phyloP scores from a whole-genome alignment of 768 basidiomycete genomes.

The Mycena capillaripes region DNA sequence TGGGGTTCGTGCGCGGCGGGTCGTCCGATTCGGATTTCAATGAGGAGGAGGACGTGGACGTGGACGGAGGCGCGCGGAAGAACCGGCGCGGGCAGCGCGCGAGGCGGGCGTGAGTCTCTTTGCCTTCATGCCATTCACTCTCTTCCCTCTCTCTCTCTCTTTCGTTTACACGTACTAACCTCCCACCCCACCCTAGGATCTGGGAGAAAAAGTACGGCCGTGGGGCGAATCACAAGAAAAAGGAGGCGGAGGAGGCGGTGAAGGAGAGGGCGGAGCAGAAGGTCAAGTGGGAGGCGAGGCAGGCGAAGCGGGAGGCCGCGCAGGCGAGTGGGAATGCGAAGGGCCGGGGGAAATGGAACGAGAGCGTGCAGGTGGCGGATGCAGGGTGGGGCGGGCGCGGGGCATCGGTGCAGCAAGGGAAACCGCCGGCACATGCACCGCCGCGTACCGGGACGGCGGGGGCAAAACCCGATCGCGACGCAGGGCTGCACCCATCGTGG shows the following conservation, averaged over 20 bases:
- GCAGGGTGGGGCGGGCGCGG: slow-evolving; percentile 29
- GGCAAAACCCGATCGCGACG: neutral
- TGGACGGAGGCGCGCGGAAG: slow-evolving; percentile 68
- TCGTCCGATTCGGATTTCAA: slow-evolving; percentile 85
- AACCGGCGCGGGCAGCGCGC: slow-evolving; percentile 95
- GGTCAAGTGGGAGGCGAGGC: slow-evolving; percentile 23
- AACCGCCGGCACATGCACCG: neutral
- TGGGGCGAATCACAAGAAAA: slow-evolving; percentile 92
- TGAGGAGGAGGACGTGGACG: slow-evolving; percentile 70
- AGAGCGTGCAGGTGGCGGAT: slow-evolving; percentile 27
- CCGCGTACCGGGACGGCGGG: neutral
- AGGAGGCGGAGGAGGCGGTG: slow-evolving; percentile 50
- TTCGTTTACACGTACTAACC: neutral
- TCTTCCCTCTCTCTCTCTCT: neutral
- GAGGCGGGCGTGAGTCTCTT: slow-evolving; percentile 83
- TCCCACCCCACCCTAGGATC: slow-evolving; percentile 69
- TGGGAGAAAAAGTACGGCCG: slow-evolving; percentile 98
- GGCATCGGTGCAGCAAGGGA: neutral
- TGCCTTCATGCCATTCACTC: neutral
- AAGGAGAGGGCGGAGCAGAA: slow-evolving; percentile 38
- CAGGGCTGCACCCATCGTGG: slow-evolving; percentile 91
- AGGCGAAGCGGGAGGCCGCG: slow-evolving; percentile 17
- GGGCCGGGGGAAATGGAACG: slow-evolving; percentile 19
- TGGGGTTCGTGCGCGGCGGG: slow-evolving; percentile 87
- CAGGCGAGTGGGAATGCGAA: slow-evolving; percentile 36